phyloP scores from a whole-genome alignment of 495 filamentous ascomycete species.

The Hyaloscypha variabilis region DNA sequence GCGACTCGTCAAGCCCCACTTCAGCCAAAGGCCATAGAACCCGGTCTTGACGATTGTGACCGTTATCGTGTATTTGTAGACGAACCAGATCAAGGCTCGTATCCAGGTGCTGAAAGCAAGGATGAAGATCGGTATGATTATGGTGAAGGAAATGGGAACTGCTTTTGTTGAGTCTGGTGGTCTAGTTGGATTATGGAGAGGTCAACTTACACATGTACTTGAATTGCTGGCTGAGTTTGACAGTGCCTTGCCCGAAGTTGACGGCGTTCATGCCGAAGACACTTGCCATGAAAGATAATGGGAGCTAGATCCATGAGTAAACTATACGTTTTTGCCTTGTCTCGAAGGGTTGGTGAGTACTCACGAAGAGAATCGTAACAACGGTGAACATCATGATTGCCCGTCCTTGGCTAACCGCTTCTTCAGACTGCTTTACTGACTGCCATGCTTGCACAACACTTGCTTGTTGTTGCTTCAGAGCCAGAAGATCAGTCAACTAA shows the following conservation, averaged over 20 bases:
- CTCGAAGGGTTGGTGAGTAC: not conserved
- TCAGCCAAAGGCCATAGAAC: not conserved
- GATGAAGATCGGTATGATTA: slow-evolving; percentile 11
- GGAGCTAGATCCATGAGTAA: slow-evolving; percentile 1
- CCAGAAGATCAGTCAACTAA: slow-evolving; percentile 12
- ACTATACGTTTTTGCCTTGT: not conserved
- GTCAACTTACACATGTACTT: slow-evolving; percentile 6
- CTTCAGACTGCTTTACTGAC: slow-evolving; percentile 8
- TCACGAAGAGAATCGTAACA: slow-evolving; percentile 22
- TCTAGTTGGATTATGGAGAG: not conserved
- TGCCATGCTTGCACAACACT: slow-evolving; percentile 11
- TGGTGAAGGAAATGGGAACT: slow-evolving; percentile 7
- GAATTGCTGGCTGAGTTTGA: not conserved
- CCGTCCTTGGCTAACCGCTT: slow-evolving; percentile 13
- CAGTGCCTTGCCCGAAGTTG: slow-evolving; percentile 1
- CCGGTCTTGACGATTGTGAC: slow-evolving; percentile 3
- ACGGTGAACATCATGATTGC: slow-evolving; percentile 22
- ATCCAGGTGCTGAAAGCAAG: slow-evolving; percentile 15
- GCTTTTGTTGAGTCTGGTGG: not conserved
- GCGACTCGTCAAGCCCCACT: slow-evolving; percentile 1
- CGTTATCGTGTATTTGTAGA: slow-evolving; percentile 5
- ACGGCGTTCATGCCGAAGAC: slow-evolving; percentile 21
- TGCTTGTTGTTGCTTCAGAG: slow-evolving; percentile 21
- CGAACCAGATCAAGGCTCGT: slow-evolving; percentile 5
- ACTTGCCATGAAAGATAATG: slow-evolving; percentile 16